phyloP scores from a whole-genome alignment of 179 eudicot genomes.

The Silene coronaria region DNA sequence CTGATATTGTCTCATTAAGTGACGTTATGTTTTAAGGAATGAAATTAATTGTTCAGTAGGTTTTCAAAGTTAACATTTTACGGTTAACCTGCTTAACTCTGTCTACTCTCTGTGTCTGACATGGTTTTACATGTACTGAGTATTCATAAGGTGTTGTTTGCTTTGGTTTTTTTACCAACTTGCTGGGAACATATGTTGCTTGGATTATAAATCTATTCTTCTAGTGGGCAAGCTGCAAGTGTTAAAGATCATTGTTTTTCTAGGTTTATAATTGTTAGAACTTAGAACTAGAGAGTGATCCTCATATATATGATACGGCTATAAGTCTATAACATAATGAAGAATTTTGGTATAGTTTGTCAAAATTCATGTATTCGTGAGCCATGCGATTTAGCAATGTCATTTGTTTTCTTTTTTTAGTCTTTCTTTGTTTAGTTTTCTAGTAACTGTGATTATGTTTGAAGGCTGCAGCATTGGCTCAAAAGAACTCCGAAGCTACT shows the following conservation, averaged over 20 bases:
- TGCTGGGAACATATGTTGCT: background rate
- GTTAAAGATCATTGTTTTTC: background rate
- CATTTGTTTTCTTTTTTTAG: background rate
- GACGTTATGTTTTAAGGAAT: background rate
- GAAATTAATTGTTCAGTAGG: background rate
- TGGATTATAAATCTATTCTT: background rate
- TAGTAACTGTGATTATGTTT: slow-evolving; percentile 18
- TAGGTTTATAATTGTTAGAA: too few species aligned
- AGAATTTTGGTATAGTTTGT: background rate
- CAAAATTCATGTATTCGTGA: background rate
- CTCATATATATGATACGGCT: background rate
- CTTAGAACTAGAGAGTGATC: too few species aligned
- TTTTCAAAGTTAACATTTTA: background rate
- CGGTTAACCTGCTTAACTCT: background rate
- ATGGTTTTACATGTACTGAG: background rate
- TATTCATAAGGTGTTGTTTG: background rate
- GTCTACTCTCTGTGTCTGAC: background rate
- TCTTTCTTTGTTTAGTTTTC: background rate
- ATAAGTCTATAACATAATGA: background rate
- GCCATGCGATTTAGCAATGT: background rate
- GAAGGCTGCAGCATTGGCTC: slow-evolving; percentile 88
- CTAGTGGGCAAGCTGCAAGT: background rate
- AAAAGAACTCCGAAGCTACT: slow-evolving; percentile 86
- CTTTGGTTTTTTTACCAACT: background rate
- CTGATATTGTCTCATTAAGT: background rate